Evolutionary conservation across 768 basidiomycete genomes (phyloP).

Genomic region (Lactarius tabidus): DNA sequence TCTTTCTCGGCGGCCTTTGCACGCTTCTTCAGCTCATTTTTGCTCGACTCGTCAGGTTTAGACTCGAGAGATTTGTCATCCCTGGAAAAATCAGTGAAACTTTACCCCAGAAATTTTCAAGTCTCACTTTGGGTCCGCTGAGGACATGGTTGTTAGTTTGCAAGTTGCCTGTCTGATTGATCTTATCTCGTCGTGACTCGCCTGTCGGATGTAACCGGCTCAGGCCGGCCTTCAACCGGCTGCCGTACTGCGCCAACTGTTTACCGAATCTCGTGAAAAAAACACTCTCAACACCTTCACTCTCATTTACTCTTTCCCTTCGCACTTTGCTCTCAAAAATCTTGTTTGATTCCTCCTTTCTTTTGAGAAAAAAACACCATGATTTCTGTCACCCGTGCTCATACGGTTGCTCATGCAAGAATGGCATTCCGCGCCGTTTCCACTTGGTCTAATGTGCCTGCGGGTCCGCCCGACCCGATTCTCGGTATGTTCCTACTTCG

Average conservation of each 20-base stretch:
- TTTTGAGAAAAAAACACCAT: constrained; percentile 32
- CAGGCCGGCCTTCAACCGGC: constrained; percentile 1
- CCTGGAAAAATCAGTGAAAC: constrained; percentile 1
- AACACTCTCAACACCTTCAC: constrained; percentile 16
- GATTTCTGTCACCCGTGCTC: constrained; percentile 40
- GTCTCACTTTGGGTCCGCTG: constrained; percentile 17
- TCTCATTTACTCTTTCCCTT: constrained; percentile 11
- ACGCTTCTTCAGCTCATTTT: constrained; percentile 87
- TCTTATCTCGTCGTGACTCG: constrained; percentile 13
- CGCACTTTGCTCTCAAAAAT: constrained; percentile 27
- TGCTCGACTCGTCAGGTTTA: constrained; percentile 54
- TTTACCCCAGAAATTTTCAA: background rate
- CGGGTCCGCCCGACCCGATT: constrained; percentile 91
- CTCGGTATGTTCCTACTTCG: constrained; percentile 53
- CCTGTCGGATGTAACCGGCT: background rate
- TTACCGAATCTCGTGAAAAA: constrained; percentile 1
- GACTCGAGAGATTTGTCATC: background rate
- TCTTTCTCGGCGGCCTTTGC: constrained; percentile 90
- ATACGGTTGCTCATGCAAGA: constrained; percentile 49
- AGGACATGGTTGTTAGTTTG: constrained; percentile 18
- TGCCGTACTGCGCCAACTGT: background rate
- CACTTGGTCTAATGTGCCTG: constrained; percentile 76
- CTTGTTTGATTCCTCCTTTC: constrained; percentile 26
- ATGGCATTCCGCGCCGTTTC: constrained; percentile 48
- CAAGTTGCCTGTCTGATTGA: background rate